phyloP scores from a whole-genome alignment of 257 asterid species.

The Primulina eburnea region DNA sequence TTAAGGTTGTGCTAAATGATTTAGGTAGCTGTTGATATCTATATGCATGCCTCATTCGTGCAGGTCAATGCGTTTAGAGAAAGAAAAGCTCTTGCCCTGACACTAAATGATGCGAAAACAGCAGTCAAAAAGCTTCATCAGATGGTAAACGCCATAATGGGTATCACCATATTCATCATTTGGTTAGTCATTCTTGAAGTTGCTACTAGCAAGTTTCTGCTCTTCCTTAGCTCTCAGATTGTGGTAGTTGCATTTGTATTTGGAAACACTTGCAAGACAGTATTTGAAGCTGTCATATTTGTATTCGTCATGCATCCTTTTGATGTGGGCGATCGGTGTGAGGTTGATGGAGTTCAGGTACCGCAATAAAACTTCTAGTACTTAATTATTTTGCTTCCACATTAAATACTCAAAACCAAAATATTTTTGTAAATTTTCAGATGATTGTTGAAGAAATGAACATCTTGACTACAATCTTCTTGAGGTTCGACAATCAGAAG shows the following conservation, averaged over 20 bases:
- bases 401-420: not conserved
- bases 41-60: no score
- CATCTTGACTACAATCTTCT: slow-evolving; percentile 52
- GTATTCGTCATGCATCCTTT: slow-evolving; percentile 60
- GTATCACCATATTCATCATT: slow-evolving; percentile 37
- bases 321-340: slow-evolving; percentile 68
- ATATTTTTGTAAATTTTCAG: slow-evolving; percentile 29
- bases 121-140: slow-evolving; percentile 55
- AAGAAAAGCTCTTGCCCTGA: slow-evolving; percentile 55
- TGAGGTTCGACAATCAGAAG: slow-evolving; percentile 49
- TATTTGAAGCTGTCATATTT: slow-evolving; percentile 56
- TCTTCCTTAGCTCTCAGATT: slow-evolving; percentile 51
- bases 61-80: slow-evolving; percentile 67
- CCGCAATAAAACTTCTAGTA: not conserved
- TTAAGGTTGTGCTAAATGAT: no score
- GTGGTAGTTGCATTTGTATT: slow-evolving; percentile 55
- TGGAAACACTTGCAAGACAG: slow-evolving; percentile 58
- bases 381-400: not conserved
- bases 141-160: slow-evolving; percentile 50
- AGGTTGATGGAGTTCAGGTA: slow-evolving; percentile 56
- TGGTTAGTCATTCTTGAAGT: slow-evolving; percentile 46
- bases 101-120: slow-evolving; percentile 61
- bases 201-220: slow-evolving; percentile 45
- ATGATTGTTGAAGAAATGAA: slow-evolving; percentile 73
- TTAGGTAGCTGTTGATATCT: no score